These are phyloP conservation scores for Pseudogymnoascus sp. DNA, from an alignment of 2,329 filamentous ascomycete genomes.

Conservation along the genomic window DNA sequence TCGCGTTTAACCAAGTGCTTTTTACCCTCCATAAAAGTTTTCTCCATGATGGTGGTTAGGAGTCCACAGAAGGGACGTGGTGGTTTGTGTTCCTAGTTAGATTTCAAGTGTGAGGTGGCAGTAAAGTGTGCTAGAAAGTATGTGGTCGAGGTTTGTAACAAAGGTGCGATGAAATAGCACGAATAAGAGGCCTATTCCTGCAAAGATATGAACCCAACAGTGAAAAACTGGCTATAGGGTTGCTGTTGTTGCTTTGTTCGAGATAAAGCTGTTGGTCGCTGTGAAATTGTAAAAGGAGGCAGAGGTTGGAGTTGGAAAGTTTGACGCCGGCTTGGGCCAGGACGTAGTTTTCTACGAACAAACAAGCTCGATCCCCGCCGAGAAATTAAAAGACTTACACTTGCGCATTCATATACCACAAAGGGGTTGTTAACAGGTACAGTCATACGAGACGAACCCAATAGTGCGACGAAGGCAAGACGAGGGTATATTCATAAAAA, in stretches of 20 bases:
- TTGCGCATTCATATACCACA: background rate
- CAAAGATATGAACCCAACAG: background rate
- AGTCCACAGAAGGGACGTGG: background rate
- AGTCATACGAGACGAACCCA: background rate
- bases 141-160: background rate
- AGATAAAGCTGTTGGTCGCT: background rate
- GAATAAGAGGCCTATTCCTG: background rate
- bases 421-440: background rate
- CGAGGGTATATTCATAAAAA: background rate
- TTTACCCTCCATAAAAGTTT: background rate
- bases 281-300: background rate
- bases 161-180: background rate
- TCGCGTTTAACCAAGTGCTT: background rate
- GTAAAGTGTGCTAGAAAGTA: background rate
- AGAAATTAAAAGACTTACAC: background rate
- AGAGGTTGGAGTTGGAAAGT: background rate
- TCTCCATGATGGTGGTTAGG: background rate
- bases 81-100: background rate
- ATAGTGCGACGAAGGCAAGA: background rate
- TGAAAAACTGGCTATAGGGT: background rate
- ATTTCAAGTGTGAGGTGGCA: background rate
- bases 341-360: background rate
- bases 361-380: background rate
- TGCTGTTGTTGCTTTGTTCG: background rate
- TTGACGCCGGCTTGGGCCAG: background rate